Percentiles rank a stretch among this genome's conserved stretches.
These are phyloP conservation scores for Paramecium octaurelia DNA, from an alignment of 73 alveolate species.

Conservation along the genomic window DNA sequence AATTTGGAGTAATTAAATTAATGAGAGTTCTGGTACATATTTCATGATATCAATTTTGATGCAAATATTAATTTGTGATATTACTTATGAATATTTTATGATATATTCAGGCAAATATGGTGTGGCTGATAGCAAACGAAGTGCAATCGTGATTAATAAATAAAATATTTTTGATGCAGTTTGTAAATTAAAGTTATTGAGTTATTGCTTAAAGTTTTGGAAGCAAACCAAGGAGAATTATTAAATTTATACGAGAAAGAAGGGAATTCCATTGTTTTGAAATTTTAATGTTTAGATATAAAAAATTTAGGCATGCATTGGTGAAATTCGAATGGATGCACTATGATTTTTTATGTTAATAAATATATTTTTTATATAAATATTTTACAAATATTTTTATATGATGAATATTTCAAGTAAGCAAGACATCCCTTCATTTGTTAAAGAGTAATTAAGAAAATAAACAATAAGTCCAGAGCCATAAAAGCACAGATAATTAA, in stretches of 20 bases:
- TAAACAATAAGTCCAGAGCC: constrained; percentile 40
- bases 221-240: not conserved
- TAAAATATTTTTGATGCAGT: not conserved
- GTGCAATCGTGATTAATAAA: not conserved
- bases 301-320: not conserved
- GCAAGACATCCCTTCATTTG: constrained; percentile 33
- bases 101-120: not conserved
- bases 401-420: not conserved
- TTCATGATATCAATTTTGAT: not conserved
- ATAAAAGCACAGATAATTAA: not conserved
- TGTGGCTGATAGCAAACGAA: not conserved
- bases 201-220: not conserved
- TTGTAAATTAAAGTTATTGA: not conserved
- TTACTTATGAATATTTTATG: not conserved
- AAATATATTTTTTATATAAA: not conserved
- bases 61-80: not conserved
- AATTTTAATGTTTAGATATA: not conserved
- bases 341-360: not conserved
- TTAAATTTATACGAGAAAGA: not conserved
- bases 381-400: not conserved
- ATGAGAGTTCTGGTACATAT: not conserved
- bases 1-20: not conserved
- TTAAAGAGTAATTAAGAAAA: constrained; percentile 1
- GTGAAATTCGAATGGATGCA: not conserved
- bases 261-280: not conserved